These are phyloP conservation scores for Chaetomium fimeti DNA, from an alignment of 495 filamentous ascomycete genomes.

Conservation along the genomic window DNA sequence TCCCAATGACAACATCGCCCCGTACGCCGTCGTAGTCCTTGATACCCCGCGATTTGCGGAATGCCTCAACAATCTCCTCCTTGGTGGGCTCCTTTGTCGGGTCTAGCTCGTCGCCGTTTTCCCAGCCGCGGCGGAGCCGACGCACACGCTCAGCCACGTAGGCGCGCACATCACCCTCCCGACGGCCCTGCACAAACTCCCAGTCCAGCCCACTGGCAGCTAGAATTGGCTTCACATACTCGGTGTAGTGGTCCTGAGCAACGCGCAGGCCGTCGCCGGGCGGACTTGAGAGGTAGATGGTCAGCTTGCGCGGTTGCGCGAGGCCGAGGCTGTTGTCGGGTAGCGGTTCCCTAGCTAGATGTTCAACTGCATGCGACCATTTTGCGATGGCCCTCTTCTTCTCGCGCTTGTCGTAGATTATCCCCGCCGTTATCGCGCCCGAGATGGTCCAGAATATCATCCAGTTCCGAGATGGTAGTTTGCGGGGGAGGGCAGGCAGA, in stretches of 20 bases:
- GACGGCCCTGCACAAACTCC: constrained; percentile 86
- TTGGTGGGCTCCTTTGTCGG: constrained; percentile 45
- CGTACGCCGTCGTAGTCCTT: constrained; percentile 66
- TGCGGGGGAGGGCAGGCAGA: constrained; percentile 74
- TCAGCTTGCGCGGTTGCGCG: constrained; percentile 78
- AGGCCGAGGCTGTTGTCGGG: constrained; percentile 47
- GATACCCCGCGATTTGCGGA: constrained; percentile 60
- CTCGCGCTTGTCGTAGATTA: constrained; percentile 88
- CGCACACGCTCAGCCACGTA: constrained; percentile 80
- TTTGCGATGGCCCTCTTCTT: constrained; percentile 78
- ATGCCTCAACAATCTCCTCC: constrained; percentile 57
- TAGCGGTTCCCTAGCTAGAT: constrained; percentile 75
- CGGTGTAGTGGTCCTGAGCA: constrained; percentile 88
- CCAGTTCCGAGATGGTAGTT: constrained; percentile 96
- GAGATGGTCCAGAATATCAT: constrained; percentile 85
- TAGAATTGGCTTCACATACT: constrained; percentile 92
- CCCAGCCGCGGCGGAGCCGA: constrained; percentile 60
- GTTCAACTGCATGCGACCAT: constrained; percentile 86
- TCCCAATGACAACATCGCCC: constrained; percentile 85
- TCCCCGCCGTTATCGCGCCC: constrained; percentile 68
- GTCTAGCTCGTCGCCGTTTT: constrained; percentile 48
- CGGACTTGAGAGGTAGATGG: constrained; percentile 79
- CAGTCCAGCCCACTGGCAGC: constrained; percentile 90
- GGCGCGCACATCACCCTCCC: constrained; percentile 82
- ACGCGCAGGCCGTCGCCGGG: constrained; percentile 78